Base-by-base conservation (phyloP, 345 rosid genomes). In the Populus deltoides region DNA sequence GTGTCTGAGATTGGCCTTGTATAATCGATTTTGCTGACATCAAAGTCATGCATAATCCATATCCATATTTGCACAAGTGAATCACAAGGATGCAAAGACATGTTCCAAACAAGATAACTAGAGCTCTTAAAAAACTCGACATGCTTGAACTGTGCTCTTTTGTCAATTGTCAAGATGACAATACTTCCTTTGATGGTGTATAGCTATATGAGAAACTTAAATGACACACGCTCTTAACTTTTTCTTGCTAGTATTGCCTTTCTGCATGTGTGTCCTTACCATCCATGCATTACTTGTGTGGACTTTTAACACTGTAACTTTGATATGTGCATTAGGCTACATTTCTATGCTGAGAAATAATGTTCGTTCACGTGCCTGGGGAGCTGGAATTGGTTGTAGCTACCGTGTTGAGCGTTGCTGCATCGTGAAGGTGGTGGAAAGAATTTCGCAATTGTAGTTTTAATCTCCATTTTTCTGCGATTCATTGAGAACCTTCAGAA, bases 351-450 rank as follows among this genome's bases (percentile, higher is more conserved):
- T 94, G 81, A 90, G 99, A 83, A 97, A 97, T 87, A 94, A 94
- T 86, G 97, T 97, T 68, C 97, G 98, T 25, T 97, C 99, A 80
- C 96, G 99, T 81, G 97, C 99, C 17, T 97, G 99, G 99, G 99
- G 99, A 82, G 97, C 97, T 78, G 99, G 97, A 83, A 97, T 94
- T 70, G 95, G 95, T 72, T 97, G 98, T 85, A 97, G 99, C 79
- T 97, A 91, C 86, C 90, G 88, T 78, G 92, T 97, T 78, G 97
- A 97, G 83, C 88, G 90, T 73, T 97, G 99, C 91, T 97, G 92
- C 91, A 92, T 97, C 82, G 87, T 97, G 82, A 97, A 97, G 99
- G 99, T 97, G 75, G 75, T 62, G 51, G 74, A 75, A 75, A n/a
- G 33, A 65, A 77, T 59, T 65, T 79, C 68, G 39, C 63, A 31